phyloP scores from a whole-genome alignment of 495 filamentous ascomycete species.

The Geopyxis carbonaria region DNA sequence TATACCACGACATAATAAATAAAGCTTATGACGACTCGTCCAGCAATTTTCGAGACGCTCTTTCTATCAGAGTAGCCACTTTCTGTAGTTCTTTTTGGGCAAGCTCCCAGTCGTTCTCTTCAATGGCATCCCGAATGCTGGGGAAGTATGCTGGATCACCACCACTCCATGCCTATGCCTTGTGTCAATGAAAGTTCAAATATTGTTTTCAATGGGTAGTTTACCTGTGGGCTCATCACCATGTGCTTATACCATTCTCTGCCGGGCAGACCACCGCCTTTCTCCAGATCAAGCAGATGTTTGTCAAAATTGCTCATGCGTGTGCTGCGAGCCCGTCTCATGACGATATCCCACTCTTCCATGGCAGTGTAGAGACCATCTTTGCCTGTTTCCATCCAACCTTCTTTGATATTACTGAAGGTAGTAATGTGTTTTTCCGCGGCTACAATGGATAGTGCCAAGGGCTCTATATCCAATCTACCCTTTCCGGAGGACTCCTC shows the following conservation, averaged over 20 bases:
- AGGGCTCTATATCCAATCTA: conserved; percentile 38
- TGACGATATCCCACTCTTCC: conserved; percentile 44
- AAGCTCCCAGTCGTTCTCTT: conserved; percentile 49
- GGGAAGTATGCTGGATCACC: conserved; percentile 69
- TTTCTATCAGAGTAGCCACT: conserved; percentile 47
- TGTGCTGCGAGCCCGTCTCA: conserved; percentile 47
- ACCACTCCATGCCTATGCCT: conserved; percentile 45
- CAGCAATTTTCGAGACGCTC: conserved; percentile 40
- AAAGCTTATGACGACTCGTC: conserved; percentile 7
- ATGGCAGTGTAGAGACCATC: conserved; percentile 38
- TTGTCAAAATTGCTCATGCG: conserved; percentile 68
- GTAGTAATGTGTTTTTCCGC: conserved; percentile 40
- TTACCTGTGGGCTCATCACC: conserved; percentile 62
- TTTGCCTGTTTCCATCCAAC: conserved; percentile 54
- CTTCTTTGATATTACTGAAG: conserved; percentile 36
- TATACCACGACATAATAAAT: neutral
- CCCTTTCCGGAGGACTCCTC: conserved; percentile 29
- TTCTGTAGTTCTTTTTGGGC: conserved; percentile 56
- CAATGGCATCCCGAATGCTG: conserved; percentile 63
- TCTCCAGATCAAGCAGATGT: conserved; percentile 57
- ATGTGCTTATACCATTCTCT: conserved; percentile 92
- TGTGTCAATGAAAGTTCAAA: neutral
- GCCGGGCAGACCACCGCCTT: conserved; percentile 52
- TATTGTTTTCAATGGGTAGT: no score
- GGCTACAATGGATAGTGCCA: conserved; percentile 42